Percentiles rank a stretch among this genome's conserved stretches.
phyloP scores from a whole-genome alignment of 345 rosid genomes.

The Lumnitzera littorea region DNA sequence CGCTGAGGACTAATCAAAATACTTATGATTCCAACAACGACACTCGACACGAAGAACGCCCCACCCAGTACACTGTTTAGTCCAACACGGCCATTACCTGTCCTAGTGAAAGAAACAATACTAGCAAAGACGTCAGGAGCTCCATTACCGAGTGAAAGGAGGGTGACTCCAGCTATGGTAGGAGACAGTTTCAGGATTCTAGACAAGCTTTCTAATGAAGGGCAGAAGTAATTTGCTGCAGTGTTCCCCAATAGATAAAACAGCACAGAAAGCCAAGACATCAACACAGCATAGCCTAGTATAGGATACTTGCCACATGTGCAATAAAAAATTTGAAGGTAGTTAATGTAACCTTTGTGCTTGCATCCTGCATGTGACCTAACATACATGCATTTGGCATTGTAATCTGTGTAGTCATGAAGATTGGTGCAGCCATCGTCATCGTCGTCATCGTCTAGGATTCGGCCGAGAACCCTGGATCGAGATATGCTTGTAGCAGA shows the following conservation, averaged over 20 bases:
- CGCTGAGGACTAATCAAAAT: constrained; percentile 24
- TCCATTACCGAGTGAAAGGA: constrained; percentile 79
- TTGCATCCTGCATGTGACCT: constrained; percentile 45
- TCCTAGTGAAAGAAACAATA: constrained; percentile 66
- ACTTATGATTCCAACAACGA: constrained; percentile 72
- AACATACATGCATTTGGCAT: constrained; percentile 56
- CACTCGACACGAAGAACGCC: constrained; percentile 67
- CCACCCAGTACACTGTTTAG: constrained; percentile 79
- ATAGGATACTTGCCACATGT: constrained; percentile 39
- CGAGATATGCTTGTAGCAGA: neutral
- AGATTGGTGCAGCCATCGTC: constrained; percentile 28
- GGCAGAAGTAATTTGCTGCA: constrained; percentile 76
- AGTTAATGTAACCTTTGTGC: constrained; percentile 74
- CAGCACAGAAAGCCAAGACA: constrained; percentile 63
- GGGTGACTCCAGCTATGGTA: constrained; percentile 78
- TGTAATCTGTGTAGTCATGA: constrained; percentile 33
- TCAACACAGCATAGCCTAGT: constrained; percentile 39
- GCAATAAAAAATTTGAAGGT: constrained; percentile 71
- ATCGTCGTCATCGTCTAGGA: neutral
- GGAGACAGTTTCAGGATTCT: constrained; percentile 74
- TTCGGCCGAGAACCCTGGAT: constrained; percentile 2
- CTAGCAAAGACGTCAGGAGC: constrained; percentile 89
- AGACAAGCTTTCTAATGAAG: constrained; percentile 65
- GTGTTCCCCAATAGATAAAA: constrained; percentile 83
- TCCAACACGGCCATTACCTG: constrained; percentile 62